A percentile compares a stretch with the other conserved stretches of the same genome.
phyloP scores from a whole-genome alignment of 306 rosid genomes.

The Cucurbita ficifolia region DNA sequence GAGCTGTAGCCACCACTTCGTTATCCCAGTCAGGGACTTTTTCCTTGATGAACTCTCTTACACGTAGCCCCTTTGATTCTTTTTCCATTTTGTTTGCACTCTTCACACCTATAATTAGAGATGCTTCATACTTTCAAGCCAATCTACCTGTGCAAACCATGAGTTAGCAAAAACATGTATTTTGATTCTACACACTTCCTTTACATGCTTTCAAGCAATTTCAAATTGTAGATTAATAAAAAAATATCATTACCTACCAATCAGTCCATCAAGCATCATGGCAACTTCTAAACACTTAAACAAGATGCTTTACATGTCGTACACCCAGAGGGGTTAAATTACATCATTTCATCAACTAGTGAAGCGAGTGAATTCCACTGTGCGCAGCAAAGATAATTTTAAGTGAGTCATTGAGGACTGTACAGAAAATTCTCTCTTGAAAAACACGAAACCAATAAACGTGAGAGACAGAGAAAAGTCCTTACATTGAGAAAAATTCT shows the following conservation, averaged over 20 bases:
- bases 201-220: not conserved
- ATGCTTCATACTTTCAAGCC: not conserved
- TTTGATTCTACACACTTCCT: not conserved
- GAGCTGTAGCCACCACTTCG: conserved; percentile 33
- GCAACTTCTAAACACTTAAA: not conserved
- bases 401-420: not conserved
- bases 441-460: too few relatives aligned
- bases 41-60: conserved; percentile 37
- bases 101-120: not conserved
- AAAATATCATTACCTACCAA: not conserved
- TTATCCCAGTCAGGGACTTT: conserved; percentile 65
- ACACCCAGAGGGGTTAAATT: not conserved
- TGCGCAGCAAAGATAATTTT: not conserved
- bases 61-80: not conserved
- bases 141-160: not conserved
- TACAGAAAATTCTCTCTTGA: not conserved
- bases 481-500: not conserved
- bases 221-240: not conserved
- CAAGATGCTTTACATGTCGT: not conserved
- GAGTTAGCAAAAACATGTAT: not conserved
- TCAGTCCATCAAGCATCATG: not conserved
- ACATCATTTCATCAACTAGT: not conserved
- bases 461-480: not conserved
- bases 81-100: conserved; percentile 24
- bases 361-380: not conserved